These are phyloP conservation scores for Conidiobolus incongruus DNA, from an alignment of 371 early-diverging fungal species.

Conservation along the genomic window DNA sequence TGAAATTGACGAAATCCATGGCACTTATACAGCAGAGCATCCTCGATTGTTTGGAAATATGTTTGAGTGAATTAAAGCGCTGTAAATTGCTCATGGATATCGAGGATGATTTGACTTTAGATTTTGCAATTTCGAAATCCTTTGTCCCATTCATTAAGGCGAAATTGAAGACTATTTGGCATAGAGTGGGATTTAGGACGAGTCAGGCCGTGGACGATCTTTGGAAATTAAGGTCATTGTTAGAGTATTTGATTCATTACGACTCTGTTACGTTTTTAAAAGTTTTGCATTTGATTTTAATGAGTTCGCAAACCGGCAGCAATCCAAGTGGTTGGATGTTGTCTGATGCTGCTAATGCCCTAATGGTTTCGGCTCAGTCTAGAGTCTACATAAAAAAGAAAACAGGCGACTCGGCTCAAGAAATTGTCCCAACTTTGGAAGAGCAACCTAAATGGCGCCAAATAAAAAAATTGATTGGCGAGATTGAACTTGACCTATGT, in stretches of 20 bases:
- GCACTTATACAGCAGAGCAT: constrained; percentile 55
- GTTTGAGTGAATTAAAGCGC: constrained; percentile 51
- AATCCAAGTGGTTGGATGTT: background rate
- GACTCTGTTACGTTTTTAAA: too few relatives aligned
- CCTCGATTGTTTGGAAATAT: constrained; percentile 64
- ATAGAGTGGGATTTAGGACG: constrained; percentile 41
- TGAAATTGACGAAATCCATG: constrained; percentile 62
- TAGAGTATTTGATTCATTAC: too few relatives aligned
- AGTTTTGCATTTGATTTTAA: too few relatives aligned
- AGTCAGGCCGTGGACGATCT: constrained; percentile 60
- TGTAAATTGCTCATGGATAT: constrained; percentile 35
- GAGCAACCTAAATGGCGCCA: constrained; percentile 83
- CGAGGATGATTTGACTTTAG: constrained; percentile 66
- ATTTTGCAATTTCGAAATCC: constrained; percentile 58
- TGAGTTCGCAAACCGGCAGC: too few relatives aligned
- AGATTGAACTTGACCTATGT: constrained; percentile 26
- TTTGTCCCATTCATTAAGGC: constrained; percentile 52
- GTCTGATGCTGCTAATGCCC: constrained; percentile 19
- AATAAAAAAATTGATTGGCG: constrained; percentile 40
- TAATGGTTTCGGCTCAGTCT: constrained; percentile 28
- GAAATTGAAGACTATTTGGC: constrained; percentile 82
- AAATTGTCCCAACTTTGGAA: constrained; percentile 49
- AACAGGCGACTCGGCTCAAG: constrained; percentile 14
- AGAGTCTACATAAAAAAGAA: constrained; percentile 3
- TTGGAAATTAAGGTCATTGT: constrained; percentile 22